phyloP scores from a whole-genome alignment of 495 filamentous ascomycete genomes.

The Aspergillus egyptiacus region DNA sequence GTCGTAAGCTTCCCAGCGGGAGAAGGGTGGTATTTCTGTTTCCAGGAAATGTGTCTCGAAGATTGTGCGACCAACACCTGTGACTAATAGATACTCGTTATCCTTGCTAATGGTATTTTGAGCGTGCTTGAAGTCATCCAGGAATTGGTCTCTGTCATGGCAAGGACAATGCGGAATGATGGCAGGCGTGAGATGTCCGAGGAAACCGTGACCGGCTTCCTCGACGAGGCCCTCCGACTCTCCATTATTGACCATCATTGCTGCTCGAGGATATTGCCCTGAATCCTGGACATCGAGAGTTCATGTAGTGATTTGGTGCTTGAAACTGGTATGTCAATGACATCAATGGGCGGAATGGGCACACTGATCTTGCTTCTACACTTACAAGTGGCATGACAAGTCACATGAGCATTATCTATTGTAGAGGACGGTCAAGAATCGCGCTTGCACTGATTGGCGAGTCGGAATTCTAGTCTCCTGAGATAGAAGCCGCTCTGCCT shows the following conservation, averaged over 20 bases:
- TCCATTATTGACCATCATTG: no score
- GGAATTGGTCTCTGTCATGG: background rate
- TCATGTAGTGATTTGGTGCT: no score
- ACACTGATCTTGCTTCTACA: no score
- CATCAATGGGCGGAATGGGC: no score
- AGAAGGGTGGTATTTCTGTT: background rate
- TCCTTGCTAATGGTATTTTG: background rate
- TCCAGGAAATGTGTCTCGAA: background rate
- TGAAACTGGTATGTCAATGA: no score
- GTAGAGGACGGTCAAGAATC: slow-evolving; percentile 26
- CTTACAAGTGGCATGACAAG: no score
- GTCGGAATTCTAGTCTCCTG: slow-evolving; percentile 19
- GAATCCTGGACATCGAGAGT: slow-evolving; percentile 5
- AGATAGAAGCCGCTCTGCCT: slow-evolving; percentile 19
- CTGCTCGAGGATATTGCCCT: background rate
- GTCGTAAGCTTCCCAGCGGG: no score
- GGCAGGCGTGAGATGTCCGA: background rate
- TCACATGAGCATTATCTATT: no score
- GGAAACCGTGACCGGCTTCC: background rate
- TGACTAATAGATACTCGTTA: background rate
- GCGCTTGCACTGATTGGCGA: slow-evolving; percentile 22
- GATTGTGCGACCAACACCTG: background rate
- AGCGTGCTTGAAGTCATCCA: background rate
- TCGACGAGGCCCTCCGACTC: no score
- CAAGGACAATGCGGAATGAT: background rate